Base-by-base conservation (phyloP, 345 rosid species). In the Citrus mangshanensis region DNA sequence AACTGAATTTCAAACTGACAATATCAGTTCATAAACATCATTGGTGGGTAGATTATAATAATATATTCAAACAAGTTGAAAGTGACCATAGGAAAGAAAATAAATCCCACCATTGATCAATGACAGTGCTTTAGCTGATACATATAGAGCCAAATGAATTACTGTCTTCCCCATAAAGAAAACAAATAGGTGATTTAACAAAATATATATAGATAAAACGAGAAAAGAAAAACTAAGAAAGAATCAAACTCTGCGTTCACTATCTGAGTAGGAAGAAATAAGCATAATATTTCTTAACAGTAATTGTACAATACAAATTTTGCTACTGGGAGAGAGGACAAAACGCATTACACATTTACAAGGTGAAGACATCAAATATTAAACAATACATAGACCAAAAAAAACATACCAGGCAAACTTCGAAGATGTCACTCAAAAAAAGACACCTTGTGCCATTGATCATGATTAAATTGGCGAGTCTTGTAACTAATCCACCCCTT, bases 341-440 rank as follows among this genome's bases (percentile, higher is more conserved):
- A 60, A 64, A 78, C 40, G 16, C 54, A 66, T 18, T 69, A 34
- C 38, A 58, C 73, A 78, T 70, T 74, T 78, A 80, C 83, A 79
- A 51, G 60, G 70, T 38, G 62, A 80, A 63, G 78, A 69, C 55
- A 60, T 40, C 76, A 74, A 74, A 83, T 42, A 72, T 25, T 70
- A 72, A 32, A 27, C 77, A 40, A 42, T 9, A 66, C 37, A 54
- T 18, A 30, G 55, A 46, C 40, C 58, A 34, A 72, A 75, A 32
- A 59, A 56, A 7, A 62, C 58, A 55, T 38, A 54, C 73, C 59
- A 77, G 82, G 79, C 80, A 78, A 37, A 37, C 75, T 56, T 42
- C 42, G 66, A 73, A 80, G 85, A 80, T 81, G 85, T 24, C 85
- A 82, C 78, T 81, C 0, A 70, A 87, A 78, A 85, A 69, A 74